Conservation (phyloP, 371 early-diverging fungal genomes). For the Dichotomocladium elegans region DNA sequence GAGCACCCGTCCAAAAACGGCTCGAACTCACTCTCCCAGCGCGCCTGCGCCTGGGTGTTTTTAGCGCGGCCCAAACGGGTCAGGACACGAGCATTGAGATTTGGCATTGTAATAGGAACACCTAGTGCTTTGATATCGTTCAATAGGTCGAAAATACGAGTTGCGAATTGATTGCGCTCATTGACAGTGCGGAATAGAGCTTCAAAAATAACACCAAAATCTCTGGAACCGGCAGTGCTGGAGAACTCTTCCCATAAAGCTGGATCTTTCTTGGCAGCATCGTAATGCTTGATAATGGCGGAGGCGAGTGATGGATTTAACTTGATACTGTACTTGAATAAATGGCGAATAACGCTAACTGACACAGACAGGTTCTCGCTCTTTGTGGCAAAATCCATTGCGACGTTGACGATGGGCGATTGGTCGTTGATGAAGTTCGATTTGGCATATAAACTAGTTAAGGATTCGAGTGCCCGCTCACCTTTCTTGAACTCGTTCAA, state of each 20-base stretch:
- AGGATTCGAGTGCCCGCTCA: not conserved
- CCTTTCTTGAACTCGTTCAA: not conserved
- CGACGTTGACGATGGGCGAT: not conserved
- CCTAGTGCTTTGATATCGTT: constrained; percentile 5
- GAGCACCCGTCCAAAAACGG: constrained; percentile 11
- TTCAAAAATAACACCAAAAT: constrained; percentile 6
- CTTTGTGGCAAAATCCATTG: not conserved
- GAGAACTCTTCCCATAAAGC: constrained; percentile 13
- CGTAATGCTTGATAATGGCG: constrained; percentile 14
- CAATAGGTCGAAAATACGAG: constrained; percentile 6
- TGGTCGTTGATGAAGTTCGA: constrained; percentile 7
- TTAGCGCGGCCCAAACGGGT: constrained; percentile 14
- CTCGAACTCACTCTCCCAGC: constrained; percentile 31
- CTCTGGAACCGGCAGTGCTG: not conserved
- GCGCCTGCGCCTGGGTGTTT: constrained; percentile 22
- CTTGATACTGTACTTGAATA: constrained; percentile 14
- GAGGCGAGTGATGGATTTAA: constrained; percentile 11
- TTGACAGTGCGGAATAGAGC: constrained; percentile 5
- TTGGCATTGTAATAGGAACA: constrained; percentile 5
- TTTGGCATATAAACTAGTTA: constrained; percentile 13
- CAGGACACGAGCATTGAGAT: constrained; percentile 13
- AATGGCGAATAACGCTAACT: constrained; percentile 5
- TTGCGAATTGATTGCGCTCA: not conserved
- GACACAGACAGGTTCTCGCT: constrained; percentile 7
- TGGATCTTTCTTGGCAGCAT: constrained; percentile 10